Conservation (phyloP, 768 basidiomycete species). For the Amanita molliuscula region DNA sequence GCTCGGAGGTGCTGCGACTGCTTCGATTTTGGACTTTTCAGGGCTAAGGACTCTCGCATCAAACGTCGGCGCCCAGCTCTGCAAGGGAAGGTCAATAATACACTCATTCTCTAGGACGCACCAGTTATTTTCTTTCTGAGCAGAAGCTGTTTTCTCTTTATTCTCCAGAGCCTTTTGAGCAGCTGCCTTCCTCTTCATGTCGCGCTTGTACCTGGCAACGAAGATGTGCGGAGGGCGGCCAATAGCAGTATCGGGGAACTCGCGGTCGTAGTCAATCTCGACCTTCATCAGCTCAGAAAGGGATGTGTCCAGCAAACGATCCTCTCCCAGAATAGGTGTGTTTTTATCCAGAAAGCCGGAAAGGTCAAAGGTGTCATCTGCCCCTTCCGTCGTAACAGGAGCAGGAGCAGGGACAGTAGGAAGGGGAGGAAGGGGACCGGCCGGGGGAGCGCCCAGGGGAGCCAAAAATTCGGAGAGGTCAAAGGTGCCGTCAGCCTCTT, state of each 20-base stretch:
- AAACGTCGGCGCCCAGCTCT: background rate
- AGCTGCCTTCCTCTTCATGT: background rate
- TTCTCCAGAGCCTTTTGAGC: background rate
- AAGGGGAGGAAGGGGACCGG: background rate
- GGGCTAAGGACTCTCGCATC: background rate
- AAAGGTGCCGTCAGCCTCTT: background rate
- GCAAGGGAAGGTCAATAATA: conserved; percentile 1
- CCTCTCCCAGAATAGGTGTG: background rate
- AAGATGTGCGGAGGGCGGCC: background rate
- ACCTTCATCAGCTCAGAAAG: background rate
- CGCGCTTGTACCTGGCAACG: background rate
- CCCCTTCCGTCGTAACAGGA: background rate
- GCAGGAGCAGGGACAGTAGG: background rate
- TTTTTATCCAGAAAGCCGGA: background rate
- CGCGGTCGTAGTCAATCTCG: conserved; percentile 3
- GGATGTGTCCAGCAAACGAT: background rate
- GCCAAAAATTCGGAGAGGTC: background rate
- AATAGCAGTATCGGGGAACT: conserved; percentile 1
- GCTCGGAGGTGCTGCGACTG: background rate
- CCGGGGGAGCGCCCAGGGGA: background rate
- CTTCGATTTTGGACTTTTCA: background rate
- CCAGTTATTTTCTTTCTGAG: background rate
- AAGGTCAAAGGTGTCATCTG: background rate
- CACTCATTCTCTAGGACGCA: background rate
- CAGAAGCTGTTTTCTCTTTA: background rate